phyloP scores from a whole-genome alignment of 148 eudicot genomes.

The Diospyros kaki region DNA sequence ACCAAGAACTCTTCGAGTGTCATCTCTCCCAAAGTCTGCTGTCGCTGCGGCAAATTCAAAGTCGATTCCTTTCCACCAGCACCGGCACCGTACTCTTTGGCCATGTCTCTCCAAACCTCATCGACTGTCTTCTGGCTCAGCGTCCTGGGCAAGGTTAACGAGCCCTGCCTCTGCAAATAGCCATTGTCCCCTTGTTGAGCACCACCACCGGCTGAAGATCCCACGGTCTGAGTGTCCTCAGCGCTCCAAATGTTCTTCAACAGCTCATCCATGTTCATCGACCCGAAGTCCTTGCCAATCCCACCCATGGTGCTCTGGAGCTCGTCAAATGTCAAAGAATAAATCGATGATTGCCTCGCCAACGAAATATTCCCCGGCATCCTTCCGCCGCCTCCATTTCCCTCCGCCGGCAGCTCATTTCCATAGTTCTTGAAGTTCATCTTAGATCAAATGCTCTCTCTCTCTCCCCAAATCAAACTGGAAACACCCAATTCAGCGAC shows the following conservation, averaged over 20 bases:
- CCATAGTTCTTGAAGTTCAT: too few species aligned
- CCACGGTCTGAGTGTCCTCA: conserved; percentile 65
- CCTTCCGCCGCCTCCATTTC: too few species aligned
- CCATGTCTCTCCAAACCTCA: conserved; percentile 73
- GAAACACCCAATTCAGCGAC: too few species aligned
- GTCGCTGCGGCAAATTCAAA: conserved; percentile 36
- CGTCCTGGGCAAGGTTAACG: conserved; percentile 72
- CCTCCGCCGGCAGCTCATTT: too few species aligned
- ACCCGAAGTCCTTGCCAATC: too few species aligned
- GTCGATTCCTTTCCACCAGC: conserved; percentile 28
- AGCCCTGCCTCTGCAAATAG: conserved; percentile 70
- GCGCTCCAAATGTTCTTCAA: conserved; percentile 62
- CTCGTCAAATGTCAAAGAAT: too few species aligned
- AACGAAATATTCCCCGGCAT: too few species aligned
- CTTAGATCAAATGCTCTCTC: too few species aligned
- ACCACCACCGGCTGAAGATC: conserved; percentile 11
- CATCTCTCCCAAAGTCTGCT: conserved; percentile 74
- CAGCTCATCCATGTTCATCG: too few species aligned
- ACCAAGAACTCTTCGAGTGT: conserved; percentile 83
- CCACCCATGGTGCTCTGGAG: too few species aligned
- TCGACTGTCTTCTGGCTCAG: conserved; percentile 78
- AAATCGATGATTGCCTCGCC: too few species aligned
- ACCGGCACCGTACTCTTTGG: conserved; percentile 45
- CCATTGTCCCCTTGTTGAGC: conserved; percentile 35
- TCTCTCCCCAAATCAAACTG: too few species aligned